Evolutionary conservation across 1,284 basidiomycete species (phyloP).

Genomic region (Ceratobasidium sp.): DNA sequence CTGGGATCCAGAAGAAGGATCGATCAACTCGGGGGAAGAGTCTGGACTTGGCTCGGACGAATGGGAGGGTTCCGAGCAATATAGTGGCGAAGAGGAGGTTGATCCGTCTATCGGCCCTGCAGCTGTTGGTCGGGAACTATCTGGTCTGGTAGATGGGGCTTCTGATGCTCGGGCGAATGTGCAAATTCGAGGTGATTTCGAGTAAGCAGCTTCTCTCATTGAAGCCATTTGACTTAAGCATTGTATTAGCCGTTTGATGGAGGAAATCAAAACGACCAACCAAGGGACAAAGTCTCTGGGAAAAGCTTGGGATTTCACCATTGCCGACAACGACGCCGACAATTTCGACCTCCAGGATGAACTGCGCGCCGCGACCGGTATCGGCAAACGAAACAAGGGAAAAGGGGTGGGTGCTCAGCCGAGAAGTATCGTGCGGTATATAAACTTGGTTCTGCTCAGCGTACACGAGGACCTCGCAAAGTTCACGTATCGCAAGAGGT

Average conservation of each 20-base stretch:
- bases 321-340: conserved; percentile 63
- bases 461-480: conserved; percentile 53
- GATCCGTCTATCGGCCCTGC: not conserved
- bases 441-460: conserved; percentile 43
- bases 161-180: not conserved
- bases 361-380: conserved; percentile 70
- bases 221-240: conserved; percentile 1
- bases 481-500: conserved; percentile 84
- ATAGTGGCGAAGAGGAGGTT: conserved; percentile 21
- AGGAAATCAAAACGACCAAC: conserved; percentile 59
- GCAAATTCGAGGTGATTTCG: conserved; percentile 50
- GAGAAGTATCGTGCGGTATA: not conserved
- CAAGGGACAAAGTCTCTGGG: conserved; percentile 58
- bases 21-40: not conserved
- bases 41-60: conserved; percentile 2
- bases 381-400: conserved; percentile 61
- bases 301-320: conserved; percentile 66
- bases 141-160: not conserved
- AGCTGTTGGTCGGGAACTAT: not conserved
- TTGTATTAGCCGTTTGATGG: conserved; percentile 63
- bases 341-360: conserved; percentile 74
- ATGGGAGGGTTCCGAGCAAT: conserved; percentile 40
- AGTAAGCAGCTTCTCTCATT: conserved; percentile 49
- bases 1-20: not conserved
- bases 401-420: conserved; percentile 52